A percentile compares a stretch with the other conserved stretches of the same genome.
Conservation (phyloP, 2,329 filamentous ascomycete species). For the Diaporthe humulicola region DNA sequence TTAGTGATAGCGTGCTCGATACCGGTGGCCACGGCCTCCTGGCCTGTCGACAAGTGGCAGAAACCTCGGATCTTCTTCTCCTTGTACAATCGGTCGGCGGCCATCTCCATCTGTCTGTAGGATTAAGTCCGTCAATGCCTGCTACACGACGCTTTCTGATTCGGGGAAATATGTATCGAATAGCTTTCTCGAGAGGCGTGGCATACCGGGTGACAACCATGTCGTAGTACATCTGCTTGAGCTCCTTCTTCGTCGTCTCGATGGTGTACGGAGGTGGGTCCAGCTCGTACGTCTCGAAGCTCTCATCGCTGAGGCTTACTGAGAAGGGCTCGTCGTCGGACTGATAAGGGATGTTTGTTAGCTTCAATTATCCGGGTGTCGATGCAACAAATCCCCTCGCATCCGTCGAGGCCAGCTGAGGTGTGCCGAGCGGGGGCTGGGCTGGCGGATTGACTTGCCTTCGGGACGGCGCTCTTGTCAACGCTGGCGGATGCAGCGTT, state of each 20-base stretch:
- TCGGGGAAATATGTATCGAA: slow-evolving; percentile 2
- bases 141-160: background rate
- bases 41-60: slow-evolving; percentile 97
- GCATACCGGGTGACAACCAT: slow-evolving; percentile 94
- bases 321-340: slow-evolving; percentile 95
- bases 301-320: slow-evolving; percentile 95
- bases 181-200: background rate
- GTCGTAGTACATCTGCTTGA: slow-evolving; percentile 99
- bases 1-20: slow-evolving; percentile 97
- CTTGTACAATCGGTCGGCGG: slow-evolving; percentile 98
- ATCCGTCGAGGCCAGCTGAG: background rate
- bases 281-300: slow-evolving; percentile 99
- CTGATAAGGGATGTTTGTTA: slow-evolving; percentile 60
- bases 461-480: slow-evolving; percentile 76
- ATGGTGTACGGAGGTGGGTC: slow-evolving; percentile 95
- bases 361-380: slow-evolving; percentile 40
- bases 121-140: slow-evolving; percentile 35
- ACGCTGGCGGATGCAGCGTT: slow-evolving; percentile 93
- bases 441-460: slow-evolving; percentile 52
- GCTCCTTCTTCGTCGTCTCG: slow-evolving; percentile 94
- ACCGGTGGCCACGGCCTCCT: slow-evolving; percentile 96
- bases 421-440: slow-evolving; percentile 31
- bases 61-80: slow-evolving; percentile 99
- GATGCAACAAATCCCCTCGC: background rate
- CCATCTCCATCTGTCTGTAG: slow-evolving; percentile 98